These are phyloP conservation scores for Epichloe sp. DNA, from an alignment of 2,329 filamentous ascomycete species.

Conservation along the genomic window DNA sequence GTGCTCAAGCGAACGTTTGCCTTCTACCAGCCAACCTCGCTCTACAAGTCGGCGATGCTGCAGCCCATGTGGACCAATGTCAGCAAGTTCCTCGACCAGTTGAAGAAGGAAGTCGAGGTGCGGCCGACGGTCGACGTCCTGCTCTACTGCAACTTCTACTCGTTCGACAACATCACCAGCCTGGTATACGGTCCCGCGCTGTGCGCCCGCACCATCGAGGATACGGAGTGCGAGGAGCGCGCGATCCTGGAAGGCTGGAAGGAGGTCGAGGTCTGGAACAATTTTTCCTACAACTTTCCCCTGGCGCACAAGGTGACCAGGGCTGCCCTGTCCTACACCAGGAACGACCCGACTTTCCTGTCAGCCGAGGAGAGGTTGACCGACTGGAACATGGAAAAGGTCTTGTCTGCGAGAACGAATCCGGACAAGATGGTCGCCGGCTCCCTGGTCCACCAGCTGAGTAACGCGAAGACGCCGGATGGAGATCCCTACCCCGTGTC, in stretches of 20 bases:
- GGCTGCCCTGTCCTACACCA: neutral
- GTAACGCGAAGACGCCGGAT: constrained; percentile 1
- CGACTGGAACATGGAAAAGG: constrained; percentile 2
- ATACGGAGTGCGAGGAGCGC: constrained; percentile 1
- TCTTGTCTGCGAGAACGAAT: neutral
- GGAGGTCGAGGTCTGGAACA: constrained; percentile 4
- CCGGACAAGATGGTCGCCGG: neutral
- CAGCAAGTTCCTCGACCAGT: neutral
- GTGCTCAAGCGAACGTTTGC: constrained; percentile 3
- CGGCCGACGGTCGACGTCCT: neutral
- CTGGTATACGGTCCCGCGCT: constrained; percentile 1
- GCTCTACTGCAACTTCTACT: constrained; percentile 3
- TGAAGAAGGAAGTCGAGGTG: neutral
- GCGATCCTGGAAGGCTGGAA: constrained; percentile 1
- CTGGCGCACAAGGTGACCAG: neutral
- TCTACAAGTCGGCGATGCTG: neutral
- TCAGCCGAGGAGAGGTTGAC: constrained; percentile 3
- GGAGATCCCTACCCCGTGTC: neutral
- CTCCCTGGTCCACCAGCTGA: constrained; percentile 2
- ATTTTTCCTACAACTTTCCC: constrained; percentile 1
- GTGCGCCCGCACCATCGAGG: constrained; percentile 2
- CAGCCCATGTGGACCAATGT: neutral
- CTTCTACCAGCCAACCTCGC: constrained; percentile 1
- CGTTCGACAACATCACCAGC: constrained; percentile 5
- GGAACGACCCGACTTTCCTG: neutral